Evolutionary conservation across 805 yeast genomes (phyloP), one percentile per base, ranked within the genome.

Genomic region (Candida piceae): DNA sequence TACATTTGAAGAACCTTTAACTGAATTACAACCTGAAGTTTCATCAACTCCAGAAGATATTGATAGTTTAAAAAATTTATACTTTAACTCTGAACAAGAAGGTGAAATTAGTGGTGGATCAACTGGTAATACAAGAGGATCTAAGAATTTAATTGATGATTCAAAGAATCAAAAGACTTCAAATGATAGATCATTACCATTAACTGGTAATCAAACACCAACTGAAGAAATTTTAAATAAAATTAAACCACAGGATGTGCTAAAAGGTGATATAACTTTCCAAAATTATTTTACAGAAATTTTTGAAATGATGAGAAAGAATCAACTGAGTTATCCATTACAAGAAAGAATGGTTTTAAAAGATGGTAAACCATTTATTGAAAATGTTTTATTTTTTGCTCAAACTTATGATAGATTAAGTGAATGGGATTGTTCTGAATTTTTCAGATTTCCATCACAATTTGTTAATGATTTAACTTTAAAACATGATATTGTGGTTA

Each of bases 321-420:
- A 59, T 34, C 53, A 50, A 32, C 38, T 60, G 22, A 50, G 56
- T 24, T 55, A 53, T 39, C 64, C 64, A 8, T 42, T 60, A 17
- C 49, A 45, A 19, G 58, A 60, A 41, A 49, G 64, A 44, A 45
- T 47, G 44, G 39, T 35, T 7, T 42, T 57, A 22, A 50, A 55
- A 39, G 52, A 57, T 39, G 62, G 62, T 32, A 57, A 59, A 34
- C 62, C 63, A 1, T 47, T 52, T 34, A 57, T 58, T 36, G 60
- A 58, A 39, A 58, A 55, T 33, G 60, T 58, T 20, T 41, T 57
- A 16, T 53, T 55, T 24, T 45, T 30, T 36, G 57, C 55, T 13
- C 54, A 53, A 29, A 35, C 62, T 0, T 48, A 35, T 16, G 59
- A 52, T 34, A 34, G 45, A 26, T 42, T 59, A 12, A 43, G 52